Conservation (phyloP, 768 basidiomycete species). For the Cystobasidium onofrii region DNA sequence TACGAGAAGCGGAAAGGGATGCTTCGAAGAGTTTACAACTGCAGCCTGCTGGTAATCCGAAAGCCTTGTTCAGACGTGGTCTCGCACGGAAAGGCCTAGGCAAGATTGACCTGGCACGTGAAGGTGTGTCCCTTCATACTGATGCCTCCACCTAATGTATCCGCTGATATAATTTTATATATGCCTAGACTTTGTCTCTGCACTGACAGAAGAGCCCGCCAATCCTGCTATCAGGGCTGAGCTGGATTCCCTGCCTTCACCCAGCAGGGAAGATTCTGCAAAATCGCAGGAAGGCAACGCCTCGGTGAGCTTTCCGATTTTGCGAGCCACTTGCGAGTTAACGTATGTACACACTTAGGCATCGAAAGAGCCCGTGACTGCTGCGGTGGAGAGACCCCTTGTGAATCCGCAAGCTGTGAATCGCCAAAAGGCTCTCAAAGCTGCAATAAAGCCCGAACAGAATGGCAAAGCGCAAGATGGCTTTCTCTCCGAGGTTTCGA, state of each 20-base stretch:
- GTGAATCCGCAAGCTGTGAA: not conserved
- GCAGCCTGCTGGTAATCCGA: constrained; percentile 15
- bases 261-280: not conserved
- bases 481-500: constrained; percentile 4
- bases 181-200: constrained; percentile 20
- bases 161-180: no score
- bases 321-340: no score
- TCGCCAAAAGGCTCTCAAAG: not conserved
- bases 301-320: not conserved
- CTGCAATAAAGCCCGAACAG: constrained; percentile 13
- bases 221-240: constrained; percentile 5
- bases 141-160: no score
- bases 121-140: not conserved
- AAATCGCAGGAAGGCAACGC: not conserved
- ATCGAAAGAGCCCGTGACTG: no score
- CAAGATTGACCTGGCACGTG: not conserved
- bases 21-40: constrained; percentile 16
- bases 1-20: constrained; percentile 45
- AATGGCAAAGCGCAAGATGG: not conserved
- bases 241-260: not conserved
- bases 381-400: no score
- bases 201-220: constrained; percentile 4
- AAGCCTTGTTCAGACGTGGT: constrained; percentile 24
- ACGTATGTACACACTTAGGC: not conserved
- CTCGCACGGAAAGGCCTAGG: constrained; percentile 14